phyloP scores from a whole-genome alignment of 2,329 filamentous ascomycete genomes.

The Graphiopsis chlorocephala region DNA sequence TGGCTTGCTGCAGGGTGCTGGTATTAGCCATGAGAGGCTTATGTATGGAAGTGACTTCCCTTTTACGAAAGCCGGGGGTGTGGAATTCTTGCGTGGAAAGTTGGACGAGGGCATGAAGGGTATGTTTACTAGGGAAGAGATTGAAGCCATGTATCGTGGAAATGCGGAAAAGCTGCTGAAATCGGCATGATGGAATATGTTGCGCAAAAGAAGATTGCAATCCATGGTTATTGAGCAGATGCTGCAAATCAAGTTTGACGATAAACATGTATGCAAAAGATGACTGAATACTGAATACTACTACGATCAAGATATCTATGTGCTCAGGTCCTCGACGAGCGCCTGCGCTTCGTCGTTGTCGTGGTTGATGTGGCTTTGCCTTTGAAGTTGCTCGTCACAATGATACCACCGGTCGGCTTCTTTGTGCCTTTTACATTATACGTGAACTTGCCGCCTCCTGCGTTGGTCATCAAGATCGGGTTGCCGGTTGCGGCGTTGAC shows the following conservation, averaged over 20 bases:
- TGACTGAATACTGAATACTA: not conserved
- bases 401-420: slow-evolving; percentile 26
- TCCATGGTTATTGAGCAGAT: not conserved
- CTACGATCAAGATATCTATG: not conserved
- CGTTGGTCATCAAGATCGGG: slow-evolving; percentile 25
- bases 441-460: slow-evolving; percentile 31
- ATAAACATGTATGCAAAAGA: not conserved
- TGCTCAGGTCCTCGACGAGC: not conserved
- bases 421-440: slow-evolving; percentile 29
- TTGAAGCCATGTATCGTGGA: slow-evolving; percentile 37
- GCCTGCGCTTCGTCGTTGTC: slow-evolving; percentile 2
- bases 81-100: slow-evolving; percentile 37
- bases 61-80: slow-evolving; percentile 43
- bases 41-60: slow-evolving; percentile 56
- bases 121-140: slow-evolving; percentile 37
- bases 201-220: not conserved
- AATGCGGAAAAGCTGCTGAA: slow-evolving; percentile 39
- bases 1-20: slow-evolving; percentile 42
- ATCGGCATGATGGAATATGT: not conserved
- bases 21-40: slow-evolving; percentile 42
- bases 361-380: not conserved
- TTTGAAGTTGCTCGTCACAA: slow-evolving; percentile 20
- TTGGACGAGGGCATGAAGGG: slow-evolving; percentile 43
- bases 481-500: slow-evolving; percentile 25
- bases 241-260: not conserved